Conservation (phyloP, 2,329 filamentous ascomycete genomes). For the Biscogniauxia marginata region DNA sequence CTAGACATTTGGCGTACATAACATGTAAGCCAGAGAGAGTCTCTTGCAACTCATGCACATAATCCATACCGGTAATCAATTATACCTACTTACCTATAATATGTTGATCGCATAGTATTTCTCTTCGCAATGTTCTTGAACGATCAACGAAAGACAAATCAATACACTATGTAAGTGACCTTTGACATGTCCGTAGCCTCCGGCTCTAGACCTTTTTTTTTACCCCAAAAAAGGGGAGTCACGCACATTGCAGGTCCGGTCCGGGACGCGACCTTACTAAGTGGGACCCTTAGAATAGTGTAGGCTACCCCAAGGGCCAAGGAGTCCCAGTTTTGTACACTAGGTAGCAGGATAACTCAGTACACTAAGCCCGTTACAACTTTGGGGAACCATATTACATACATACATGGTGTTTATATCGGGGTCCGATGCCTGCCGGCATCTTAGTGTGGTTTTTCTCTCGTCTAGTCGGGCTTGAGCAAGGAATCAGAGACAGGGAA, state of each 20-base stretch:
- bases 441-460: not conserved
- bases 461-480: not conserved
- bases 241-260: not conserved
- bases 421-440: not conserved
- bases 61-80: no score
- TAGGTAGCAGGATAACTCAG: no score
- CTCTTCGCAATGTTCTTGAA: no score
- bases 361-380: not conserved
- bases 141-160: no score
- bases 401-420: not conserved
- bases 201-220: not conserved
- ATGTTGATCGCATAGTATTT: not conserved
- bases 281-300: not conserved
- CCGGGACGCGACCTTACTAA: not conserved
- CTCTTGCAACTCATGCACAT: no score
- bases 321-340: not conserved
- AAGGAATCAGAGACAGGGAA: not conserved
- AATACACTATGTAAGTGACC: no score
- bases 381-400: not conserved
- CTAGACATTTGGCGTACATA: no score
- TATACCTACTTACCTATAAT: not conserved
- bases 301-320: not conserved
- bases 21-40: not conserved
- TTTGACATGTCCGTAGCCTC: not conserved
- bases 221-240: not conserved